Base-by-base conservation (phyloP, 768 basidiomycete genomes). In the Lentinula boryana region DNA sequence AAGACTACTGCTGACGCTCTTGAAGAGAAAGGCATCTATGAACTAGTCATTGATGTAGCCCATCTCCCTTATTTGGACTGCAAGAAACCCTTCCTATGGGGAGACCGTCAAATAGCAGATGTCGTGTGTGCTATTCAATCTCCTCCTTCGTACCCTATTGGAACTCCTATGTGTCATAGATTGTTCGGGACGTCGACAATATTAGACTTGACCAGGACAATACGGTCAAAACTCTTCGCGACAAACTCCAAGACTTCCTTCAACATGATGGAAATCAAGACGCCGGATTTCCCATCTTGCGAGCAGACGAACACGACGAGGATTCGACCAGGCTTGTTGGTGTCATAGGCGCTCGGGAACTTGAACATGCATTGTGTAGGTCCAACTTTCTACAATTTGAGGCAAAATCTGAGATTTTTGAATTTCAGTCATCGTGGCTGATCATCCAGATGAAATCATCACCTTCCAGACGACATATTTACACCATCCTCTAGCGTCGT, bases 1-100 rank as follows among this genome's bases (percentile, higher is more conserved):
- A 96, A 95, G 76, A 93, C 91, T 0, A 84, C 93, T 0, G 93
- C 93, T 7, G 93, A 95, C 69, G 86, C 86, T 1, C 71, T 97
- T 60, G 91, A 95, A 70, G 91, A 91, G 2, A 93, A 95, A 68
- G 95, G 95, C 8, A 98, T 99, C 59, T 99, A 98, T 69, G 97
- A 99, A 71, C 83, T 98, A 40, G 93, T 93, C 60, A 98, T 98
- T 59, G 93, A 95, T 78, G 80, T 98, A 31, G 84, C 85, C 46
- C 87, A 95, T 70, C 81, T 98, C 10, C 97, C 97, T 0, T 98
- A 93, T 71, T 83, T 99, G 62, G 93, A 98, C 69, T 77, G 86
- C 49, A 98, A 96, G 72, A 86, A 89, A 63, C 88, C 95, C 67
- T 93, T 96, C 68, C 74, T 91, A 23, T 98, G 95, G 93, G 92